Evolutionary conservation across 805 yeast genomes (phyloP).

Genomic region (Schwanniomyces vanrijiae): DNA sequence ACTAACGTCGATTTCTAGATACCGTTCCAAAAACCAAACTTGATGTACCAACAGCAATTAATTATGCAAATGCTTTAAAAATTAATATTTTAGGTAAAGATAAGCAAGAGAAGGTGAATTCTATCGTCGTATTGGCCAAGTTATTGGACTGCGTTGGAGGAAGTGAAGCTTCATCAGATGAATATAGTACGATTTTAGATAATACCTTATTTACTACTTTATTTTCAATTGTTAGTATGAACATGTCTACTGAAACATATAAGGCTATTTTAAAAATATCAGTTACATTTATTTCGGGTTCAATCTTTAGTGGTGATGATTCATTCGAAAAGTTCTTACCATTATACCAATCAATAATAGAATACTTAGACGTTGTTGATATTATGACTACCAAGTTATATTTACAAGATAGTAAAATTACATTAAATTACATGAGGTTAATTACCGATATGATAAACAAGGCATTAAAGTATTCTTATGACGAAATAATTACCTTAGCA

Average conservation of each 20-base stretch:
- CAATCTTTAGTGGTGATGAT: conserved; percentile 38
- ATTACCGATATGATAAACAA: conserved; percentile 44
- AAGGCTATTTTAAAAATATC: conserved; percentile 46
- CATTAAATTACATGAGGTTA: conserved; percentile 44
- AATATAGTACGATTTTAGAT: conserved; percentile 36
- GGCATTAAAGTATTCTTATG: conserved; percentile 41
- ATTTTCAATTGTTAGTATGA: conserved; percentile 39
- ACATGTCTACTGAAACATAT: conserved; percentile 46
- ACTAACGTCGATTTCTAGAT: conserved; percentile 11
- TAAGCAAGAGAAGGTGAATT: conserved; percentile 51
- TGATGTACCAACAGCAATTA: conserved; percentile 31
- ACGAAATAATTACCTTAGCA: conserved; percentile 43
- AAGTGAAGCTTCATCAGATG: conserved; percentile 40
- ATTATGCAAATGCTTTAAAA: conserved; percentile 37
- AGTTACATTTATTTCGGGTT: conserved; percentile 42
- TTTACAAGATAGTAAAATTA: conserved; percentile 44
- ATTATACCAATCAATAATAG: conserved; percentile 35
- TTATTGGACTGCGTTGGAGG: conserved; percentile 44
- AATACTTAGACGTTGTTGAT: conserved; percentile 41
- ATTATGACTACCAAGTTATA: conserved; percentile 43
- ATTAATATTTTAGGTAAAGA: conserved; percentile 45
- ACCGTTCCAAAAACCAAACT: conserved; percentile 28
- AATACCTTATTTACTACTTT: conserved; percentile 39
- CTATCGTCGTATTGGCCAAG: conserved; percentile 54
- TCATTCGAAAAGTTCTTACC: conserved; percentile 35